Conservation (phyloP, 2,329 filamentous ascomycete species). For the Cadophora sp. region DNA sequence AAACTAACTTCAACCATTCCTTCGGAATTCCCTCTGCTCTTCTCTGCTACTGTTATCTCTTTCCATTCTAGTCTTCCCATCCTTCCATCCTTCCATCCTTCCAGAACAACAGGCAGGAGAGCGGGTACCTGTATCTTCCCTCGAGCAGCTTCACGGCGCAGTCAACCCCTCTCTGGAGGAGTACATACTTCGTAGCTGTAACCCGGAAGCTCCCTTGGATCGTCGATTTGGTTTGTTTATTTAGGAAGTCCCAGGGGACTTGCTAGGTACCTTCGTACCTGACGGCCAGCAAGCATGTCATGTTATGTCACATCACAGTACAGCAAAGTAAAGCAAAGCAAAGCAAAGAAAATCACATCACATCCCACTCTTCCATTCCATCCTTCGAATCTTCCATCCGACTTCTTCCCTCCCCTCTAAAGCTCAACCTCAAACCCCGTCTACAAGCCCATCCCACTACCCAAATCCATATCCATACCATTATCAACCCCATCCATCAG, state of each 20-base stretch:
- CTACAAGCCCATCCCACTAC: background rate
- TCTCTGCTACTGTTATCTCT: background rate
- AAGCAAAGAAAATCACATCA: no score
- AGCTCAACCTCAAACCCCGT: background rate
- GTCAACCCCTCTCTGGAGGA: no score
- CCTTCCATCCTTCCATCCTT: background rate
- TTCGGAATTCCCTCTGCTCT: slow-evolving; percentile 4
- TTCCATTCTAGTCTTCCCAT: background rate
- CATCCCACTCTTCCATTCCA: background rate
- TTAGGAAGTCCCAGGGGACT: no score
- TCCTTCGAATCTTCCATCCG: slow-evolving; percentile 9
- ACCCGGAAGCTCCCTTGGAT: no score
- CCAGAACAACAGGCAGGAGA: background rate
- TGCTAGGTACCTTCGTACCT: background rate
- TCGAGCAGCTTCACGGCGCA: background rate
- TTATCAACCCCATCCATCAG: background rate
- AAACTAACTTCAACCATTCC: slow-evolving; percentile 10
- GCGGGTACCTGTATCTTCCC: background rate
- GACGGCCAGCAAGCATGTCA: background rate
- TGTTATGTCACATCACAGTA: no score
- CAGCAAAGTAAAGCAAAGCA: no score
- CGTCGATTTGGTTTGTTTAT: no score
- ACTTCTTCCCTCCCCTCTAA: background rate
- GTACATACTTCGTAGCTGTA: no score
- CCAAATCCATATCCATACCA: background rate